Conservation (phyloP, 495 filamentous ascomycete genomes). For the Xylaria grammica region DNA sequence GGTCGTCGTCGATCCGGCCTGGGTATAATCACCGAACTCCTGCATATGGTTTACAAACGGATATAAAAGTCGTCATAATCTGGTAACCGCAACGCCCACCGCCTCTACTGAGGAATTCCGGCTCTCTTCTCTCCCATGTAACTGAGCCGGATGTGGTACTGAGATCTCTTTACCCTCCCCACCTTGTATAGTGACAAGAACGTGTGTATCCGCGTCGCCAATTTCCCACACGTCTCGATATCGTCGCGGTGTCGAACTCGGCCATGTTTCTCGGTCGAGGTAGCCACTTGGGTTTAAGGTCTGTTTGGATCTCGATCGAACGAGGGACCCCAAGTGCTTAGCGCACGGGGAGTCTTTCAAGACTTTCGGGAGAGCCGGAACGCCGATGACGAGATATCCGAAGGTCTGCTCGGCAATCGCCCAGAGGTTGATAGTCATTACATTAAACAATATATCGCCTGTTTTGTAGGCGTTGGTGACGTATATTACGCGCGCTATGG, state of each 20-base stretch:
- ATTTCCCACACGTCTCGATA: background rate
- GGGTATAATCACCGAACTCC: slow-evolving; percentile 15
- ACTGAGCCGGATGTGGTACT: background rate
- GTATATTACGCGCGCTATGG: slow-evolving; percentile 34
- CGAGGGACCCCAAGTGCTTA: slow-evolving; percentile 5
- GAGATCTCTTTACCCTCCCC: background rate
- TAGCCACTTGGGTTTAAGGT: background rate
- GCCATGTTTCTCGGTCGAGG: background rate
- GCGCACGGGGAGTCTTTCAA: slow-evolving; percentile 27
- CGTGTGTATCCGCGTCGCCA: slow-evolving; percentile 9
- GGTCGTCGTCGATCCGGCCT: background rate
- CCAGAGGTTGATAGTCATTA: slow-evolving; percentile 37
- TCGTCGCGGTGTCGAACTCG: background rate
- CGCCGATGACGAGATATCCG: slow-evolving; percentile 38
- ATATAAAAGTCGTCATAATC: background rate
- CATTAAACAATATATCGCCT: slow-evolving; percentile 30
- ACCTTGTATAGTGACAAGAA: slow-evolving; percentile 7
- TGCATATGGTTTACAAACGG: background rate
- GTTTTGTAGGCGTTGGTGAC: slow-evolving; percentile 34
- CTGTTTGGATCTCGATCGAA: slow-evolving; percentile 3
- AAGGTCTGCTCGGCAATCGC: slow-evolving; percentile 38
- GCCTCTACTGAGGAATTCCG: slow-evolving; percentile 1
- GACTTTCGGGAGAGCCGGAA: slow-evolving; percentile 38
- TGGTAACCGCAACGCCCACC: background rate
- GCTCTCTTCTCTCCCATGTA: slow-evolving; percentile 5